Base-by-base conservation (phyloP, 2,329 filamentous ascomycete species). In the Alternaria alternata region DNA sequence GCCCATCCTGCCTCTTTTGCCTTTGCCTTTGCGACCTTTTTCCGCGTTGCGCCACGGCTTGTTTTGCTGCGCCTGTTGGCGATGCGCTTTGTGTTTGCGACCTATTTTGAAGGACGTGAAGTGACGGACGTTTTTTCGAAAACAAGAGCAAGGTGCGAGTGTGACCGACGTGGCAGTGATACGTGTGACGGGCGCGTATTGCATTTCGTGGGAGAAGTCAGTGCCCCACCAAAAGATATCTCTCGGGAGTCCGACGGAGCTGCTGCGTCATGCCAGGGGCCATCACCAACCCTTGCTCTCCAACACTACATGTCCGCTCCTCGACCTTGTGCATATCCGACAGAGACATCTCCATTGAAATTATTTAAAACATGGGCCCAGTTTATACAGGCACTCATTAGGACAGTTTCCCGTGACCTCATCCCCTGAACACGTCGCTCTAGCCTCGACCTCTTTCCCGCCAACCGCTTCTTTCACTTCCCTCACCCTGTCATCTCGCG, bases 1-100 rank as follows among this genome's bases (percentile, higher is more conserved):
- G 60, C 94, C 94, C 94, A 97, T 97, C 57, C 82, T 92, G 77
- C 66, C 65, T 54, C 74, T 59, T 57, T 68, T 69, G 49, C 57
- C 66, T 57, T 67, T 71, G 64, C 62, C 69, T 47, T 61, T 61
- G 59, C 64, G 69, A 58, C 68, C 71, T 64, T 73, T 71, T 44
- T 77, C 69, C 46, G 59, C 52, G 48, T 68, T 65, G 63, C 67
- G 69, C 66, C 69, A 74, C 57, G 70, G 70, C 64, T 77, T 78
- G 64, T 64, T 63, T 64, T 71, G 67, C 61, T 75, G 64, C 66
- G 70, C 64, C 65, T 76, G 65, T 57, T 76, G 74, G 71, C 81
- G 79, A 70, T 81, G 79, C 39, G 78, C 69, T 63, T 82, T 81
- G 65, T 80, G 78, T 69, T 82, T 81, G 67, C 84, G 82, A 70